phyloP scores from a whole-genome alignment of 2,329 filamentous ascomycete species.

The Lecanoromycetidae sp. region DNA sequence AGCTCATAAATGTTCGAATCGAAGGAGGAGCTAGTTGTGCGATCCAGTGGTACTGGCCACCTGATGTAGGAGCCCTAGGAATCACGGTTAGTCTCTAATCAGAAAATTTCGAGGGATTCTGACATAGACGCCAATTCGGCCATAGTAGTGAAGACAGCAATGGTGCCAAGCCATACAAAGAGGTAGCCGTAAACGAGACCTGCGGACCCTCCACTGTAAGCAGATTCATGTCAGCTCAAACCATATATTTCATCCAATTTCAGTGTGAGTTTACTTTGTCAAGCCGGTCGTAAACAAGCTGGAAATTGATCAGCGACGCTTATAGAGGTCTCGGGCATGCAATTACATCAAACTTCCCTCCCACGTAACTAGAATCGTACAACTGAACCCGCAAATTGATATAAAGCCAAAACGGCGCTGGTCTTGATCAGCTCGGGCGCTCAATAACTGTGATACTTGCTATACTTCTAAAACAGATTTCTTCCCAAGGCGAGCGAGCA shows the following conservation, averaged over 20 bases:
- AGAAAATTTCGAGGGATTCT: constrained; percentile 1
- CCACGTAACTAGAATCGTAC: constrained; percentile 10
- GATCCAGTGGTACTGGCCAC: constrained; percentile 36
- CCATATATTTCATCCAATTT: background rate
- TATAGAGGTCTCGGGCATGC: background rate
- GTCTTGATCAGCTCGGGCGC: background rate
- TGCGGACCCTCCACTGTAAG: constrained; percentile 26
- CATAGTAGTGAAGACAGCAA: constrained; percentile 28
- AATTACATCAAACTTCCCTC: constrained; percentile 2
- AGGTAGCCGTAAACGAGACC: constrained; percentile 30
- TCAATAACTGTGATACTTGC: background rate
- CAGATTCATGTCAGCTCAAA: background rate
- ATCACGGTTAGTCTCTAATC: constrained; percentile 19
- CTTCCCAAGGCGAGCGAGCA: constrained; percentile 16
- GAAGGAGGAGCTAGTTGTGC: constrained; percentile 33
- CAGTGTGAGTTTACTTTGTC: background rate
- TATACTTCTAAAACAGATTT: constrained; percentile 15
- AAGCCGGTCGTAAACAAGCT: background rate
- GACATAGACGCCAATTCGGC: constrained; percentile 32
- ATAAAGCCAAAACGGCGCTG: constrained; percentile 9
- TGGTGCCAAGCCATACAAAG: constrained; percentile 28
- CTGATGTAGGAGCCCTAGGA: constrained; percentile 29
- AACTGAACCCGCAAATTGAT: constrained; percentile 13
- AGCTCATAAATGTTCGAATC: constrained; percentile 32
- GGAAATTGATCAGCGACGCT: background rate